Evolutionary conservation across 164 flowering plant species (phyloP), one percentile per base, ranked within the genome.

Genomic region (Macadamia integrifolia): DNA sequence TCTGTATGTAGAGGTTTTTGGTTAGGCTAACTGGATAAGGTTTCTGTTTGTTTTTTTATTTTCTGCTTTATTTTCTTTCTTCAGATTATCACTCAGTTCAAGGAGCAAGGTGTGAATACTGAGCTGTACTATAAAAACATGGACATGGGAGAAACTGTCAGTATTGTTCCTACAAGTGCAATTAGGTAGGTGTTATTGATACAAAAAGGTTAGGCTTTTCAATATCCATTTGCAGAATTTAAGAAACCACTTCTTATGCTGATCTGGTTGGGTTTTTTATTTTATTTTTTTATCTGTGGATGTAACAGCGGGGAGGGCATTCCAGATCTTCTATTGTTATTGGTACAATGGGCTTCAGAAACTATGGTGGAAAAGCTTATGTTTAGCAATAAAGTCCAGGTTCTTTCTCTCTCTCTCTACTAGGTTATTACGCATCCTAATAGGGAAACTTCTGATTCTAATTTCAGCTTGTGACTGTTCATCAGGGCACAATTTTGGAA

Each of bases 131-230:
- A 90, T 73, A 94, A 86, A 76, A 94, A 94, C 78, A 90, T 73
- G 77, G 98, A 92, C 69, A 89, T 85, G 97, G 91, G 90, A 60
- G 89, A 92, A 74, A 88, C 93, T 63, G 88, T 70, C 78, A 94
- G 86, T 75, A 94, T 94, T 72, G 96, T 94, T 6, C 98, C 99
- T 17, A 94, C 99, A 9, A 94, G 97, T 83, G 99, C 99, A 56
- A 83, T 92, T 60, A 94, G 87, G 99, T 90, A 71, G 14, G 50
- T 46, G 50, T 9, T 1, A 46, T 46, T 4, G 50, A 46, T 11
- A 9, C 23, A 23, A 23, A 23, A 23, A 23, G 23, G 23, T 23
- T 23, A 23, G 23, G 23, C 23, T 23, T 23, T 23, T 23, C 23
- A 23, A 23, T 23, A 23, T 23, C 23, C 23, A 23, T 46, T 1